Evolutionary conservation across 352 stramenopile genomes (phyloP).

Genomic region (Pythium aristosporum): DNA sequence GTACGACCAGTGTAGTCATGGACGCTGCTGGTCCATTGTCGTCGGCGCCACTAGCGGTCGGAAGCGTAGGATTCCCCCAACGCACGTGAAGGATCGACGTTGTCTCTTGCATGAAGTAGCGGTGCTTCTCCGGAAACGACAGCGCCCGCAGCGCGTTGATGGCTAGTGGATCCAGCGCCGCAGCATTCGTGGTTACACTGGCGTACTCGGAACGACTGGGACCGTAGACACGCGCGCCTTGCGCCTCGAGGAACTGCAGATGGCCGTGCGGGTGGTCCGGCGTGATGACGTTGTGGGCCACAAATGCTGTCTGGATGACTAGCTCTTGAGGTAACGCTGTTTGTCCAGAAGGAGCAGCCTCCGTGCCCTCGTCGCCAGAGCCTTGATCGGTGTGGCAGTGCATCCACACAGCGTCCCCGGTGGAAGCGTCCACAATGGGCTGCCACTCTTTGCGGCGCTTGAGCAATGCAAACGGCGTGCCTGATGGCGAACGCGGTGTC

Average conservation of each 20-base stretch:
- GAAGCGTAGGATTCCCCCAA: conserved; percentile 31
- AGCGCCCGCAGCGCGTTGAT: conserved; percentile 37
- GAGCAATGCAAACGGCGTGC: conserved; percentile 19
- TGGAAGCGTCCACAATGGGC: conserved; percentile 19
- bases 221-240: conserved; percentile 36
- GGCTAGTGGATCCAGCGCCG: conserved; percentile 29
- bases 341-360: background rate
- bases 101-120: conserved; percentile 57
- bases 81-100: conserved; percentile 40
- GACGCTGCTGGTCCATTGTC: background rate
- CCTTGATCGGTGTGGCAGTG: conserved; percentile 7
- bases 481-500: conserved; percentile 15
- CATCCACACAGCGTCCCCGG: conserved; percentile 39
- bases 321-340: conserved; percentile 27
- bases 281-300: conserved; percentile 30
- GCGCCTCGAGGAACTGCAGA: conserved; percentile 29
- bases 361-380: background rate
- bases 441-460: conserved; percentile 48
- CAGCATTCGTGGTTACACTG: conserved; percentile 17
- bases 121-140: conserved; percentile 54
- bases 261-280: conserved; percentile 25
- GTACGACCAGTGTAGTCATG: conserved; percentile 29
- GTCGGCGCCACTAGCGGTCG: background rate
- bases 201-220: conserved; percentile 21
- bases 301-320: conserved; percentile 39